These are phyloP conservation scores for Diaporthe batatas DNA, from an alignment of 2,329 filamentous ascomycete genomes.

Conservation along the genomic window DNA sequence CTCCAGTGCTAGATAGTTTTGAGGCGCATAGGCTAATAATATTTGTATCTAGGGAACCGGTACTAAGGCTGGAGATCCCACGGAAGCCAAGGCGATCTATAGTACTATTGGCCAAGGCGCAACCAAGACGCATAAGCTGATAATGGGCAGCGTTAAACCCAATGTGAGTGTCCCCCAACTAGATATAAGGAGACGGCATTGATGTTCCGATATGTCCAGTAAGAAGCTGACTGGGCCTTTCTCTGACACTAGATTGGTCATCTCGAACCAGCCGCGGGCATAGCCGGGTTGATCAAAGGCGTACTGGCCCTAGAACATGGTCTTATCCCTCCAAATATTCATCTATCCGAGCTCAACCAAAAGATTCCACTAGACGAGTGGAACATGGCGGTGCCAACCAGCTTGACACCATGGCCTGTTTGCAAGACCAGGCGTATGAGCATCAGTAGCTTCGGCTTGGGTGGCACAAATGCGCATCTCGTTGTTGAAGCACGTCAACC, in stretches of 20 bases:
- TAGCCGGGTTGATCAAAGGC: constrained; percentile 59
- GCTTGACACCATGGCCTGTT: constrained; percentile 34
- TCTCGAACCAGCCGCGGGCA: constrained; percentile 57
- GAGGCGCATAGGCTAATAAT: too few species aligned
- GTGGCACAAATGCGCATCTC: constrained; percentile 27
- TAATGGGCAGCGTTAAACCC: constrained; percentile 52
- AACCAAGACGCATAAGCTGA: constrained; percentile 24
- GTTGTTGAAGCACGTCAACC: constrained; percentile 27
- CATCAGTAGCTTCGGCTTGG: constrained; percentile 35
- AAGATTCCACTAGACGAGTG: constrained; percentile 35
- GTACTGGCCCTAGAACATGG: constrained; percentile 56
- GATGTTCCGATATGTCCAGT: too few species aligned
- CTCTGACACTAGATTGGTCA: constrained; percentile 54
- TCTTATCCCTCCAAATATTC: constrained; percentile 56
- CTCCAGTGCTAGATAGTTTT: too few species aligned
- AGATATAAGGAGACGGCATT: too few species aligned
- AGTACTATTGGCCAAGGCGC: constrained; percentile 28
- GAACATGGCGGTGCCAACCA: constrained; percentile 36
- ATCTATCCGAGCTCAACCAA: constrained; percentile 47
- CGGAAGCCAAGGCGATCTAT: constrained; percentile 51
- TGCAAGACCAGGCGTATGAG: constrained; percentile 33
- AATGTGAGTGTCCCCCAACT: constrained; percentile 42
- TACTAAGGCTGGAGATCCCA: constrained; percentile 53
- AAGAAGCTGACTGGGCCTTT: too few species aligned
- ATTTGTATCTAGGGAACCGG: constrained; percentile 47